Conservation (phyloP, 192 early-diverging fungal species). For the Gaertneriomyces semiglobifer region DNA sequence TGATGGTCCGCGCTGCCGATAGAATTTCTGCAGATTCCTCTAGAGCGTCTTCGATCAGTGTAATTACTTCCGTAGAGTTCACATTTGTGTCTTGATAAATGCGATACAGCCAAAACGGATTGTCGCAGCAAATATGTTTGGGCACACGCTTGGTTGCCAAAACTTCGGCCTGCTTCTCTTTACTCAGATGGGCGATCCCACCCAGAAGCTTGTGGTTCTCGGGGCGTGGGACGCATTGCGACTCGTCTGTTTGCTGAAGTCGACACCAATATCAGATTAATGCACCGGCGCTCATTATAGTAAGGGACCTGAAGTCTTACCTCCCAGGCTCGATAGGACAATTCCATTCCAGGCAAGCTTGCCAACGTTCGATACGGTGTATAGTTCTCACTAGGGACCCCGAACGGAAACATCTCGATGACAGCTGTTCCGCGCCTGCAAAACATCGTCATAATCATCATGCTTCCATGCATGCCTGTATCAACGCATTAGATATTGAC, state of each 20-base stretch:
- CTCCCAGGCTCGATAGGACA: conserved; percentile 51
- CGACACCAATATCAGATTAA: conserved; percentile 4
- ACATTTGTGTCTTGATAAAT: conserved; percentile 55
- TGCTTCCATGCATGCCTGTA: conserved; percentile 47
- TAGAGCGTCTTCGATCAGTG: conserved; percentile 37
- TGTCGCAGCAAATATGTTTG: conserved; percentile 44
- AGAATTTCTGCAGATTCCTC: conserved; percentile 31
- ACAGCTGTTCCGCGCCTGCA: conserved; percentile 48
- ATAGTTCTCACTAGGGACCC: conserved; percentile 47
- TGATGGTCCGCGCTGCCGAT: not conserved
- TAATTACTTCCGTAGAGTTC: conserved; percentile 30
- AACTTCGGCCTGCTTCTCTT: conserved; percentile 36
- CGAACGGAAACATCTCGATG: conserved; percentile 49
- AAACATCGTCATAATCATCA: conserved; percentile 53
- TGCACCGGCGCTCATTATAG: not conserved
- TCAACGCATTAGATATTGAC: not conserved
- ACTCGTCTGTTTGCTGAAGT: conserved; percentile 36
- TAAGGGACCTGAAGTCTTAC: conserved; percentile 20
- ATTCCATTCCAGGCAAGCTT: conserved; percentile 44
- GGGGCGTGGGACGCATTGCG: conserved; percentile 33
- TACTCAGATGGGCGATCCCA: conserved; percentile 35
- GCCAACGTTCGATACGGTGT: conserved; percentile 50
- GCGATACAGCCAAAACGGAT: conserved; percentile 51
- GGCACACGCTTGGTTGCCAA: conserved; percentile 34
- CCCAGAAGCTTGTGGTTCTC: conserved; percentile 28